These are phyloP conservation scores for Ophiostoma sp. DNA, from an alignment of 2,329 filamentous ascomycete species.

Conservation along the genomic window DNA sequence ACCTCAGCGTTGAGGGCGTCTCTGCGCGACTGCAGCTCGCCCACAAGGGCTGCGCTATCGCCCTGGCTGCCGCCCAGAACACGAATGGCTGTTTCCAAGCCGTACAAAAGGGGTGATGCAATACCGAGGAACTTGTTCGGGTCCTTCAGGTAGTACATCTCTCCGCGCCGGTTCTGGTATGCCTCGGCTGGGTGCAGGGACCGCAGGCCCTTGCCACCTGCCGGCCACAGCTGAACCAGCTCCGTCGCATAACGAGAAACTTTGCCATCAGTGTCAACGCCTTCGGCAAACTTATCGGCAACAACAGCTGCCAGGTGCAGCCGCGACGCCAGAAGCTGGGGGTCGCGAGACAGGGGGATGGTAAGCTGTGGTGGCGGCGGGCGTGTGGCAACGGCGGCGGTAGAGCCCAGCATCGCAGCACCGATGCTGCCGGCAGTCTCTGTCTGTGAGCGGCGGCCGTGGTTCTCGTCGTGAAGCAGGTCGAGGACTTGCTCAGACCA, in stretches of 20 bases:
- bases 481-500: conserved; percentile 47
- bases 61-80: conserved; percentile 32
- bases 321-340: conserved; percentile 39
- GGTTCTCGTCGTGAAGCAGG: conserved; percentile 42
- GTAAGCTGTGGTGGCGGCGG: conserved; percentile 21
- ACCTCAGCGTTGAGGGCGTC: conserved; percentile 32
- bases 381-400: conserved; percentile 17
- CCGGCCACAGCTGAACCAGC: conserved; percentile 41
- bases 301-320: conserved; percentile 42
- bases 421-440: conserved; percentile 19
- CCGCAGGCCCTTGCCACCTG: conserved; percentile 33
- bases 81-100: conserved; percentile 42
- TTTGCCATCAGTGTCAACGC: conserved; percentile 33
- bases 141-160: conserved; percentile 34
- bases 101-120: conserved; percentile 39
- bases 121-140: conserved; percentile 36
- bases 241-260: conserved; percentile 31
- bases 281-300: conserved; percentile 31
- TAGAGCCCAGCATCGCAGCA: not conserved
- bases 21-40: conserved; percentile 39
- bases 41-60: conserved; percentile 31
- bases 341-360: conserved; percentile 38
- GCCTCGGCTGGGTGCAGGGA: conserved; percentile 36
- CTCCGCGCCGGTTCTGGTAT: conserved; percentile 29
- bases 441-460: conserved; percentile 29